Evolutionary conservation across 1,139 yeast species (phyloP).

Genomic region (Arxiozyma slooffiae): DNA sequence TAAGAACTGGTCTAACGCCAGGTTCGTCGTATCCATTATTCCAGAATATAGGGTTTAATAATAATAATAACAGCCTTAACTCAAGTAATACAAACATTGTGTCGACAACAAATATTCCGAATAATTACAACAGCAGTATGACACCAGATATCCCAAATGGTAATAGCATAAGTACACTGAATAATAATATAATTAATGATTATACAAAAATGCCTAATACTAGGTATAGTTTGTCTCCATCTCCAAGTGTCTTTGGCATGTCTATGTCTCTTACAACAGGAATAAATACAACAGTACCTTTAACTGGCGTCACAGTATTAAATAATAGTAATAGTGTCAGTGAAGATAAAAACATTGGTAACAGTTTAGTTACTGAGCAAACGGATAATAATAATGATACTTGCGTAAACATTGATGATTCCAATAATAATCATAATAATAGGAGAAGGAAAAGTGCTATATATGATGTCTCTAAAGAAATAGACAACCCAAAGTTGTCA

Average conservation of each 20-base stretch:
- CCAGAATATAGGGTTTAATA: slow-evolving; percentile 22
- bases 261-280: background rate
- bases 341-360: background rate
- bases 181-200: slow-evolving; percentile 7
- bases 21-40: slow-evolving; percentile 29
- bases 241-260: background rate
- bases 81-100: background rate
- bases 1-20: slow-evolving; percentile 59
- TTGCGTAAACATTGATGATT: background rate
- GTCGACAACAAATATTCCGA: background rate
- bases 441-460: background rate
- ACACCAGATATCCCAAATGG: background rate
- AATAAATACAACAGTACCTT: background rate
- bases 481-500: background rate
- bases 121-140: background rate
- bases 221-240: background rate
- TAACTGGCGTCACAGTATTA: background rate
- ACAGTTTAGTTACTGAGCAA: background rate
- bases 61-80: slow-evolving; percentile 8
- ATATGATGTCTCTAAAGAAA: background rate
- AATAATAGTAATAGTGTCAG: background rate
- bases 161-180: background rate
- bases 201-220: slow-evolving; percentile 1
- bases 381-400: background rate
- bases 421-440: too few species aligned